Base-by-base conservation (phyloP, 2,329 filamentous ascomycete genomes). In the Paradendryphiella salina region DNA sequence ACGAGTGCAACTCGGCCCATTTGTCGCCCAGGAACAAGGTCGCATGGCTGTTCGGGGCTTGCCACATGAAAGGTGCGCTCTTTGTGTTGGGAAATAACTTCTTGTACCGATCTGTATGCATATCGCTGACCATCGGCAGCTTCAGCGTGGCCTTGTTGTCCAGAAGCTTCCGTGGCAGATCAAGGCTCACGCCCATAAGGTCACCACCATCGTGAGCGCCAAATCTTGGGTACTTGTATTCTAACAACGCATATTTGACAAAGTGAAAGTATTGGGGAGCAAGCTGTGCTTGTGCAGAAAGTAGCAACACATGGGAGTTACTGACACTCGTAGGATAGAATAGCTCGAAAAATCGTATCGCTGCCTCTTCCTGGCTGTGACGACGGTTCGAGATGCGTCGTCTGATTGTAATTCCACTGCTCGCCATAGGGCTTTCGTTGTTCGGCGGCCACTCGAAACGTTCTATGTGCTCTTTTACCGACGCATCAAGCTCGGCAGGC, bases 241-340 rank as follows among this genome's bases (percentile, higher is more conserved):
- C 85, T 4, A 97, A 76, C 0, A 93, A 75, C 1, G 81, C 74
- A 70, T 90, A 96, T 69, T 88, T 90, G 11, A 96, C 76, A 68
- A 94, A 96, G 57, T 96, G 90, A 56, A 88, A 93, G 69, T 90
- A 97, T 1, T 88, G 82, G 1, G 86, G 85, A 0, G 89, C 88
- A 0, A 97, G 74, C 69, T 97, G 89, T 1, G 82, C 82, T 60
- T 96, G 85, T 1, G 92, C 84, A 4, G 90, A 92, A 5, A 99
- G 81, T 1, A 96, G 75, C n/a, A 99, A 79, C 2, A 96, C 83
- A 69, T 96, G 90, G 8, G 86, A 86, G 44, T 83, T 74, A 2
- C 72, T 69, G 4, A 84, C 78, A 50, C 84, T 78, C 3, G 78
- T 75, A 2, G 94, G 92, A 80, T 91, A 97, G 71, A 96, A 96